Base-by-base conservation (phyloP, 257 asterid genomes). In the Primulina huaijiensis region DNA sequence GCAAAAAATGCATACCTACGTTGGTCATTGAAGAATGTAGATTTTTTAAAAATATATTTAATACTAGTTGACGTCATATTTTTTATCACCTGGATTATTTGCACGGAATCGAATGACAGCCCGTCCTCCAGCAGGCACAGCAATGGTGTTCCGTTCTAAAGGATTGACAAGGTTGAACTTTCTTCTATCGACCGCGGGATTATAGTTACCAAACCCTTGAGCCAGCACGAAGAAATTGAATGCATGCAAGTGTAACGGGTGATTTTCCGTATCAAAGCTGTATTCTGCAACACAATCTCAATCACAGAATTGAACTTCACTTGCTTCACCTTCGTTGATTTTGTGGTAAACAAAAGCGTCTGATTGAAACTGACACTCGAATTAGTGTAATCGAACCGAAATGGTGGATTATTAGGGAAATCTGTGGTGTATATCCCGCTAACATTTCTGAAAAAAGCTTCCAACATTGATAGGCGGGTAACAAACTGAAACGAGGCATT, bases 81-180 rank as follows among this genome's bases (percentile, higher is more conserved):
- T 27, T 27, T 27, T 27, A 35, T 35, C 82, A 31, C 96, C 95
- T 33, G 92, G 92, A 77, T 87, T 87, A 43, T 87, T 76, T 0
- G 90, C 88, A 11, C 74, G 80, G 46, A 87, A 87, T 69, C 92
- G 74, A 33, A 84, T 61, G 0, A 86, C 92, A 5, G 88, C 88
- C 92, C 92, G 82, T 33, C 92, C 92, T 16, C 92, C 92, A 0
- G 77, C 87, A 0, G 92, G 92, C 2, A 87, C 90, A 0, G 77
- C 88, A 8, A 87, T 81, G 12, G 93, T 87, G 63, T 85, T 87
- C 30, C 93, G 84, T 50, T 80, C 78, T 56, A 84, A 90, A 5
- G 93, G 93, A 52, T 87, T 67, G 0, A 66, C 67, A 0, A 82
- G 33, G 46, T 87, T 85, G 73, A 87, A 82, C n/a, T 79, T 87